Base-by-base conservation (phyloP, 2,329 filamentous ascomycete species). In the Paraconiothyrium brasiliense region DNA sequence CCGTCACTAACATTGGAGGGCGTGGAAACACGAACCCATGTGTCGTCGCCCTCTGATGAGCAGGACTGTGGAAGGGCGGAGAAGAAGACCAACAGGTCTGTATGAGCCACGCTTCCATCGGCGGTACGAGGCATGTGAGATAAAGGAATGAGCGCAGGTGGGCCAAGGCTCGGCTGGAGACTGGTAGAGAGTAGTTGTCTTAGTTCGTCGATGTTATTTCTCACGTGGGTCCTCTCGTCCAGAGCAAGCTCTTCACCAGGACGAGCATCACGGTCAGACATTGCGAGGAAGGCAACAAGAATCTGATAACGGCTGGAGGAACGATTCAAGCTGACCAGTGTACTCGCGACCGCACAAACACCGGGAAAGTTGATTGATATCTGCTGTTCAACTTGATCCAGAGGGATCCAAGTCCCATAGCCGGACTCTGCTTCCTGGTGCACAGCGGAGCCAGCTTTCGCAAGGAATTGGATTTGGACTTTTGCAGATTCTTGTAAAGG, bases 1-100 rank as follows among this genome's bases (percentile, higher is more conserved):
- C 24, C 43, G n/a, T 55, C 52, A 24, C 52, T 47, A 6, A 39
- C 16, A 34, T 55, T 47, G 4, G 52, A 55, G 32, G 52, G 24
- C n/a, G 52, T 46, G 4, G 52, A 47, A 9, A 55, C 27, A 30
- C 22, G 43, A 22, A 46, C 39, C 52, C 39, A 55, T 32, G 52
- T 34, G 10, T 44, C 43, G n/a, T 47, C 43, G 4, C 14, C 27
- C 9, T 44, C 39, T 32, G 52, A 47, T 47, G 24, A 32, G 9
- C 30, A 32, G 11, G 24, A 44, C 39, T 46, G 39, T 1, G 43
- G 39, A 20, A 55, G 27, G n/a, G 37, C 34, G 4, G 39, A 32
- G 35, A 55, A 55, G 13, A 55, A 47, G n/a, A n/a, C 10, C n/a
- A 24, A 9, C 39, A 55, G 13, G 10, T 34, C 43, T 11, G 8